Evolutionary conservation across 805 yeast genomes (phyloP), one percentile per base, ranked within the genome.

Genomic region (Yueomyces sinensis): DNA sequence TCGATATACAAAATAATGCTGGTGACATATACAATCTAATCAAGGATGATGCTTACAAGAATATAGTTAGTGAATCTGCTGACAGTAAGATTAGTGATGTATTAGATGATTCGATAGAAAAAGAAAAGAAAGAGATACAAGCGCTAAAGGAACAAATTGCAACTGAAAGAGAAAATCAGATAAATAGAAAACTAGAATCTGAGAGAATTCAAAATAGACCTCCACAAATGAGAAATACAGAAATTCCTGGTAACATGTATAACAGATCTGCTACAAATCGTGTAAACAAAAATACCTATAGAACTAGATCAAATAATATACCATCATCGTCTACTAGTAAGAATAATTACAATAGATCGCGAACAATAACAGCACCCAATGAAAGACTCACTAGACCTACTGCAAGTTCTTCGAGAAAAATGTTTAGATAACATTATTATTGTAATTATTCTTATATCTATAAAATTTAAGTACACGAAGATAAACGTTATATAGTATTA

Each of bases 1-100:
- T 71, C 34, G 62, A 67, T 41, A 74, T 76, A 32, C 62, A 76
- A 16, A 73, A 79, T 13, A 81, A 76, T 45, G 70, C 79, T 17
- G 67, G 68, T 25, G 70, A 72, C 45, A 68, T 76, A 4, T 59
- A 63, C 19, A 63, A 66, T 9, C 49, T 72, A 15, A 56, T 74
- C 41, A 59, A 61, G 34, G 66, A 67, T 36, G 44, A 57, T 6
- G 42, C 45, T 19, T 58, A 58, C 32, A 60, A 72, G 64, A 52
- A 58, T 24, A 6, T 25, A n/a, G 13, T 25, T 9, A 7, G 28
- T 22, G 18, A 22, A n/a, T 11, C 30, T 47, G 35, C 29, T 45
- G 40, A 20, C 24, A 11, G 24, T 20, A 11, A 20, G 11, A 20
- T 52, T 42, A 34, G 50, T 41, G 33, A 37, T 13, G 35, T 38